A percentile compares a stretch with the other conserved stretches of the same genome.
Evolutionary conservation across 2,329 filamentous ascomycete genomes (phyloP).

Genomic region (Colletotrichum tropicicola): DNA sequence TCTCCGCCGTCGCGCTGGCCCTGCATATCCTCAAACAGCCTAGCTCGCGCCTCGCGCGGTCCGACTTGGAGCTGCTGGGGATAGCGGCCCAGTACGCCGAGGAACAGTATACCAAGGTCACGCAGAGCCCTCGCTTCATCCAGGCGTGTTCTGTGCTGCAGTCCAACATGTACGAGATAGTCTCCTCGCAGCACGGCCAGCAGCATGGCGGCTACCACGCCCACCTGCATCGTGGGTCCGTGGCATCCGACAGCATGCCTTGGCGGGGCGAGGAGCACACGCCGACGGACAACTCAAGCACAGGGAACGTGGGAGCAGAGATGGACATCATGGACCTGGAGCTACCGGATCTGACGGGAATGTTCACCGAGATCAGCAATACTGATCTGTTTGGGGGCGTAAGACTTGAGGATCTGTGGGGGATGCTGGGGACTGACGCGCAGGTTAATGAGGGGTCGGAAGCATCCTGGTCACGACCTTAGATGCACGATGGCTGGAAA

Average conservation of each 20-base stretch:
- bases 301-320: neutral
- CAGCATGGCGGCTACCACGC: neutral
- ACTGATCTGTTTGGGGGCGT: constrained; percentile 13
- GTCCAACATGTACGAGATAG: constrained; percentile 14
- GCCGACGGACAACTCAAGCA: neutral
- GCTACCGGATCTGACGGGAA: constrained; percentile 14
- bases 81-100: constrained; percentile 31
- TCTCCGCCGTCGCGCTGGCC: constrained; percentile 32
- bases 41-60: constrained; percentile 29
- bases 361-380: constrained; percentile 22
- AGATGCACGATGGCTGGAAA: neutral
- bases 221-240: neutral
- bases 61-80: constrained; percentile 32
- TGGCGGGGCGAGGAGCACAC: neutral
- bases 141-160: constrained; percentile 14
- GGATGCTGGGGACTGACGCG: neutral
- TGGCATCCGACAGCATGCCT: neutral
- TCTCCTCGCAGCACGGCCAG: neutral
- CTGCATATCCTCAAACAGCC: constrained; percentile 32
- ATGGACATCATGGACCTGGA: constrained; percentile 19
- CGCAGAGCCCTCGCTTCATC: constrained; percentile 21
- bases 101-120: constrained; percentile 24
- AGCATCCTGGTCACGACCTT: neutral
- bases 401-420: constrained; percentile 8
- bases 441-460: neutral